phyloP scores from a whole-genome alignment of 345 rosid species.

The Eucalyptus marginata region DNA sequence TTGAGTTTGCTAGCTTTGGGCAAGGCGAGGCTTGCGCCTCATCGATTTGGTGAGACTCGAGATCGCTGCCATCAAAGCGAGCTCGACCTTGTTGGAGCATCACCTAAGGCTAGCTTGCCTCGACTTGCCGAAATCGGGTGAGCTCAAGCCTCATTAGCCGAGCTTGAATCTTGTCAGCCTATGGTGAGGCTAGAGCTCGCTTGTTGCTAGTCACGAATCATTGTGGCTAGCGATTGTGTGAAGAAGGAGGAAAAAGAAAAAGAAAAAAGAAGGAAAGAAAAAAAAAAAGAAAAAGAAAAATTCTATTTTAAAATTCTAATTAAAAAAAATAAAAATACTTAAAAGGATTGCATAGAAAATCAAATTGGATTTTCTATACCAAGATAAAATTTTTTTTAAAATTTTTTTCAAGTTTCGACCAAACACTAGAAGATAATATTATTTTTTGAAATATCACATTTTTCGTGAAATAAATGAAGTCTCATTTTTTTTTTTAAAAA shows the following conservation, averaged over 20 bases:
- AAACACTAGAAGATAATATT: background rate
- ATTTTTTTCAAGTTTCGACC: too few species aligned
- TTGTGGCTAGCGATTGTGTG: background rate
- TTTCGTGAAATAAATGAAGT: too few species aligned
- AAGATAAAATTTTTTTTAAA: too few species aligned
- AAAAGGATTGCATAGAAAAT: background rate
- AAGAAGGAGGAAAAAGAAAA: background rate
- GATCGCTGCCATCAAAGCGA: too few species aligned
- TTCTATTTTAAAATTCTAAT: too few species aligned
- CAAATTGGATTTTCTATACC: background rate
- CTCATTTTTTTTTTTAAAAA: rapidly evolving
- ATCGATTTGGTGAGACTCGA: too few species aligned
- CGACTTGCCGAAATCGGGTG: rapidly evolving
- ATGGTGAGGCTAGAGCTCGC: background rate
- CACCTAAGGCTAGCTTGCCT: too few species aligned
- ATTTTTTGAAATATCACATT: too few species aligned
- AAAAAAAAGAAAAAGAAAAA: rapidly evolving
- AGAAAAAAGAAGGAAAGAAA: rapidly evolving
- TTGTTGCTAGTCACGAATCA: background rate
- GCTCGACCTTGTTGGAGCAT: too few species aligned
- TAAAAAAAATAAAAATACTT: background rate
- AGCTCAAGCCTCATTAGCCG: background rate
- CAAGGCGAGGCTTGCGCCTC: too few species aligned
- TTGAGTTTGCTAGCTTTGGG: too few species aligned
- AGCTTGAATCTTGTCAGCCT: rapidly evolving